Evolutionary conservation across 78 protist genomes (phyloP), one percentile per base, ranked within the genome.

Genomic region (Pelomyxa schiedti): DNA sequence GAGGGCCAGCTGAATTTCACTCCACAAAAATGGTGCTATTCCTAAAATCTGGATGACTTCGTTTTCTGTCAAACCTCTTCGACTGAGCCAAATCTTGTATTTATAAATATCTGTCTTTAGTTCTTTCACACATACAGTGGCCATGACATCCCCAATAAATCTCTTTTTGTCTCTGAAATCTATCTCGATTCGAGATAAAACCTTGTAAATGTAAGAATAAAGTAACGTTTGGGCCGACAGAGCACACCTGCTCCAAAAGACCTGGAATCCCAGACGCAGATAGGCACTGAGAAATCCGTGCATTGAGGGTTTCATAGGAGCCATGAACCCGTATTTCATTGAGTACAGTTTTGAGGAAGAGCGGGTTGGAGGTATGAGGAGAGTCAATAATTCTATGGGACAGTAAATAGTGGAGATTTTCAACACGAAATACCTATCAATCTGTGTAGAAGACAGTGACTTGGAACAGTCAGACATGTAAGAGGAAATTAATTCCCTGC

Each of bases 341-440:
- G 37, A 66, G 70, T 22, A 66, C 29, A 8, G 70, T 66, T 22
- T 36, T 8, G 64, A 66, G 37, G 70, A 30, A 66, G 65, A 66
- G 70, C 70, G 70, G 70, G 70, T 66, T 66, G 65, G n/a, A 36
- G 24, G 65, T 30, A n/a, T 66, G 70, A n/a, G 24, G n/a, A 9
- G 70, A n/a, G 37, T 52, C 24, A n/a, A 52, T 52, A 24, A 52
- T 24, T 52, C 63, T 52, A 52, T 52, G 36, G 24, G 63, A n/a
- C n/a, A n/a, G n/a, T n/a, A n/a, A n/a, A n/a, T n/a, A n/a, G n/a
- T n/a, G n/a, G n/a, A n/a, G n/a, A n/a, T n/a, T n/a, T n/a, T n/a
- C n/a, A n/a, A n/a, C n/a, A n/a, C n/a, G n/a, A n/a, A n/a, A n/a
- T n/a, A n/a, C n/a, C n/a, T n/a, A n/a, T n/a, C n/a, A n/a, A n/a